Percentiles rank a stretch among this genome's conserved stretches.
Evolutionary conservation across 345 rosid genomes (phyloP).

Genomic region (Erucastrum elatum): DNA sequence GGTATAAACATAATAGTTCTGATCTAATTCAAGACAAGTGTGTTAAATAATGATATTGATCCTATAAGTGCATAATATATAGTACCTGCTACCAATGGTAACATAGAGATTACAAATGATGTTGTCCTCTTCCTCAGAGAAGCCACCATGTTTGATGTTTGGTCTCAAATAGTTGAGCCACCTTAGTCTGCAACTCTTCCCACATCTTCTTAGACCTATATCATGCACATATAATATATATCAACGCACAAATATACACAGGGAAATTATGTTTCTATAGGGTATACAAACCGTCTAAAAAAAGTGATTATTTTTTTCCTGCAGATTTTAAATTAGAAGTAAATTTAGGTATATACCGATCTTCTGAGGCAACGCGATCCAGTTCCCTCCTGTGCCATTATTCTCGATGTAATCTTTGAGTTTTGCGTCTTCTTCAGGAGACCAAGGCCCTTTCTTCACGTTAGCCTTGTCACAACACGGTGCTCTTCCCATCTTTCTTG

Average conservation of each 20-base stretch:
- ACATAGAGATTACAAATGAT: slow-evolving; percentile 56
- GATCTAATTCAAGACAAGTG: slow-evolving; percentile 13
- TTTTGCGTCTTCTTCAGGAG: slow-evolving; percentile 82
- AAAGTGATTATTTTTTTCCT: neutral
- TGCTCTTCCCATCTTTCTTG: slow-evolving; percentile 74
- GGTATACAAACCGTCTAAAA: neutral
- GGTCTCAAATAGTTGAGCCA: slow-evolving; percentile 89
- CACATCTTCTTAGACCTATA: slow-evolving; percentile 66
- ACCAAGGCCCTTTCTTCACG: slow-evolving; percentile 93
- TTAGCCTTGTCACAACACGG: slow-evolving; percentile 89
- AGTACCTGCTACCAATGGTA: slow-evolving; percentile 69
- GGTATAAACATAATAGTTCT: neutral
- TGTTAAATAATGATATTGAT: neutral
- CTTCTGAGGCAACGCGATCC: slow-evolving; percentile 86
- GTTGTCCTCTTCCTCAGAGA: slow-evolving; percentile 65
- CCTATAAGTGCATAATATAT: neutral
- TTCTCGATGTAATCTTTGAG: slow-evolving; percentile 72
- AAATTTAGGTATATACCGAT: slow-evolving; percentile 46
- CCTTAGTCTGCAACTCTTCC: slow-evolving; percentile 79
- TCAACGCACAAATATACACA: neutral
- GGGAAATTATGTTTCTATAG: neutral
- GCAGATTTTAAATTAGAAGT: slow-evolving; percentile 2
- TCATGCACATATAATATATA: neutral
- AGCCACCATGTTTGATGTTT: slow-evolving; percentile 68
- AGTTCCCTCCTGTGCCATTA: slow-evolving; percentile 78